Evolutionary conservation across 75 land plant species (phyloP).

Genomic region (Adiantum capillusveneris): DNA sequence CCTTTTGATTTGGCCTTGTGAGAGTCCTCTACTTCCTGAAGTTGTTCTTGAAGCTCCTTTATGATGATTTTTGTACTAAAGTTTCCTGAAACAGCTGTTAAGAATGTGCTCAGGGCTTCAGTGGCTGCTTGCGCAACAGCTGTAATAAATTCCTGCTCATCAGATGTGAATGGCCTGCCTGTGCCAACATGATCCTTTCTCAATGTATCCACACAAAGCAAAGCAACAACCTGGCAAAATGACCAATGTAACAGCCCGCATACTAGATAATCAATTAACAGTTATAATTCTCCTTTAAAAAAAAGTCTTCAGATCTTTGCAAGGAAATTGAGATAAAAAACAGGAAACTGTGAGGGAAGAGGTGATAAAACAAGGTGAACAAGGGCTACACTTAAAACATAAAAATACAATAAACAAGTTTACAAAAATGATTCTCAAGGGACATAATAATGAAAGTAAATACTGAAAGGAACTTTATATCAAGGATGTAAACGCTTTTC

Average conservation of each 20-base stretch:
- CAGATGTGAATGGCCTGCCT: slow-evolving; percentile 5
- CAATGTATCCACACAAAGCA: slow-evolving; percentile 9
- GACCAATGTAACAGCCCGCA: background rate
- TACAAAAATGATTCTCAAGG: too few relatives aligned
- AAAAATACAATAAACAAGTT: too few relatives aligned
- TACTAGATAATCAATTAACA: background rate
- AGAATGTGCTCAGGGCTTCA: background rate
- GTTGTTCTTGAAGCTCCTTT: slow-evolving; percentile 1
- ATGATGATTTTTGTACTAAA: slow-evolving; percentile 7
- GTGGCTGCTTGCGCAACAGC: background rate
- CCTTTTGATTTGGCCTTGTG: background rate
- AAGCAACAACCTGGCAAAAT: slow-evolving; percentile 8
- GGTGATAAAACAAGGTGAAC: too few relatives aligned
- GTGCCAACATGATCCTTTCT: slow-evolving; percentile 10
- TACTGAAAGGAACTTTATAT: too few relatives aligned
- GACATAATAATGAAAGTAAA: too few relatives aligned
- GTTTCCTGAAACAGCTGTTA: background rate
- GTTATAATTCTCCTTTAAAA: too few relatives aligned
- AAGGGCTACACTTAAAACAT: too few relatives aligned
- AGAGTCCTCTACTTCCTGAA: slow-evolving; percentile 4
- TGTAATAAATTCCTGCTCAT: slow-evolving; percentile 9
- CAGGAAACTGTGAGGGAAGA: too few relatives aligned
- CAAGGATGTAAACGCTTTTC: too few relatives aligned
- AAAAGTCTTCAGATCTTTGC: too few relatives aligned
- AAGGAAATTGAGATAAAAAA: too few relatives aligned